Evolutionary conservation across 2,329 filamentous ascomycete genomes (phyloP).

Genomic region (Botrytis medusae): DNA sequence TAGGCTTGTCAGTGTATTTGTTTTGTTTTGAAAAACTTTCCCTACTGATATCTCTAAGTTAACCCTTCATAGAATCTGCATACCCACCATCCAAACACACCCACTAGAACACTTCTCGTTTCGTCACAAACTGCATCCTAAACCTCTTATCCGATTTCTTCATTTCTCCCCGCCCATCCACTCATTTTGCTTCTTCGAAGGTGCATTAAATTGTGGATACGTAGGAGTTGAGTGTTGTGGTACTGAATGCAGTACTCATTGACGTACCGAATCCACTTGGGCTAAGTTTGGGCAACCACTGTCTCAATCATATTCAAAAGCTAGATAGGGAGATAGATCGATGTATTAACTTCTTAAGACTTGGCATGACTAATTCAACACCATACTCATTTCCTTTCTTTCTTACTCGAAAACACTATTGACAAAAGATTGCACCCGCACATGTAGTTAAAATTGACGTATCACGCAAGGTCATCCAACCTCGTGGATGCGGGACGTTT

Average conservation of each 20-base stretch:
- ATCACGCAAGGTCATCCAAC: neutral
- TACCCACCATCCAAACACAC: neutral
- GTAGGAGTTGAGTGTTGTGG: neutral
- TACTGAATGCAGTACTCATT: neutral
- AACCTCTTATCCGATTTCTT: neutral
- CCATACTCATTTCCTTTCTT: neutral
- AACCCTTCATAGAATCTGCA: neutral
- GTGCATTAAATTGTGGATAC: neutral
- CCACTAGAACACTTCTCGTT: neutral
- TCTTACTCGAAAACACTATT: neutral
- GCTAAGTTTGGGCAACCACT: neutral
- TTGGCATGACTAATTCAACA: neutral
- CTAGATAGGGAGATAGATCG: neutral
- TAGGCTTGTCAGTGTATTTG: neutral
- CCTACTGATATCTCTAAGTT: neutral
- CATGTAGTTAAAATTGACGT: neutral
- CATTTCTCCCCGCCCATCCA: neutral
- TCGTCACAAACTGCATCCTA: neutral
- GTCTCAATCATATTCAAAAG: neutral
- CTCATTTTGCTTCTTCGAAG: neutral
- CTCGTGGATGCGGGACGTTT: neutral
- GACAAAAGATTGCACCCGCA: neutral
- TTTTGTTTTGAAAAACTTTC: neutral
- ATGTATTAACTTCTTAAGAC: neutral
- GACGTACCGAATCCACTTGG: neutral